Evolutionary conservation across 371 early-diverging fungal genomes (phyloP).

Genomic region (Apophysomyces elegans): DNA sequence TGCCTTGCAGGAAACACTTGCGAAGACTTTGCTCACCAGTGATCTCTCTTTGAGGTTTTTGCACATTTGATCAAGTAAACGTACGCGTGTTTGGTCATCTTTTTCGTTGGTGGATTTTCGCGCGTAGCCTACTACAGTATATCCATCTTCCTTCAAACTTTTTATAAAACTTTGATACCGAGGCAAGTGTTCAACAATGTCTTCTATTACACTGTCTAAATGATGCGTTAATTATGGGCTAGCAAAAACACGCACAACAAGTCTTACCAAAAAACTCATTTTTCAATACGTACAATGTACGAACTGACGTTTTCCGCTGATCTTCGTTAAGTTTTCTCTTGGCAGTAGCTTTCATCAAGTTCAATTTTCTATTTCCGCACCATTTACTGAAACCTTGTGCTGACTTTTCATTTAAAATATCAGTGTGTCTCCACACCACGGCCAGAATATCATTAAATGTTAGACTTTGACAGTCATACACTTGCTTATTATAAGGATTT

Average conservation of each 20-base stretch:
- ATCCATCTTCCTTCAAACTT: slow-evolving; percentile 1
- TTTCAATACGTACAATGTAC: slow-evolving; percentile 1
- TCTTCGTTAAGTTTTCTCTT: slow-evolving; percentile 10
- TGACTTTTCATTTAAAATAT: slow-evolving; percentile 1
- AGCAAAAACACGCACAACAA: neutral
- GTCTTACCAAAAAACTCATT: slow-evolving; percentile 4
- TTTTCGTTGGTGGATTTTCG: slow-evolving; percentile 15
- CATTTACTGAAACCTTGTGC: too few species aligned
- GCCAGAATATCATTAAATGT: neutral
- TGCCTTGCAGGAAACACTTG: slow-evolving; percentile 16
- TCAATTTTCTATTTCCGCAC: neutral
- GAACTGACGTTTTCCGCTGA: slow-evolving; percentile 12
- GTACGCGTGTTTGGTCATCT: slow-evolving; percentile 10
- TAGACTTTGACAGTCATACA: slow-evolving; percentile 1
- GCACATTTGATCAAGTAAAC: slow-evolving; percentile 10
- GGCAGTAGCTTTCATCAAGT: slow-evolving; percentile 10
- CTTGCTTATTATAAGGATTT: neutral
- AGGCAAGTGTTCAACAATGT: neutral
- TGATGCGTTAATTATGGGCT: neutral
- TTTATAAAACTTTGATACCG: neutral
- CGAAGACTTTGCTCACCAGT: slow-evolving; percentile 16
- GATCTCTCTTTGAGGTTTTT: slow-evolving; percentile 18
- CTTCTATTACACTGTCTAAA: neutral
- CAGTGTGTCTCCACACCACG: slow-evolving; percentile 1
- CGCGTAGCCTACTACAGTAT: slow-evolving; percentile 6